Base-by-base conservation (phyloP, 108 stramenopile genomes). In the Epithemia pelagica region DNA sequence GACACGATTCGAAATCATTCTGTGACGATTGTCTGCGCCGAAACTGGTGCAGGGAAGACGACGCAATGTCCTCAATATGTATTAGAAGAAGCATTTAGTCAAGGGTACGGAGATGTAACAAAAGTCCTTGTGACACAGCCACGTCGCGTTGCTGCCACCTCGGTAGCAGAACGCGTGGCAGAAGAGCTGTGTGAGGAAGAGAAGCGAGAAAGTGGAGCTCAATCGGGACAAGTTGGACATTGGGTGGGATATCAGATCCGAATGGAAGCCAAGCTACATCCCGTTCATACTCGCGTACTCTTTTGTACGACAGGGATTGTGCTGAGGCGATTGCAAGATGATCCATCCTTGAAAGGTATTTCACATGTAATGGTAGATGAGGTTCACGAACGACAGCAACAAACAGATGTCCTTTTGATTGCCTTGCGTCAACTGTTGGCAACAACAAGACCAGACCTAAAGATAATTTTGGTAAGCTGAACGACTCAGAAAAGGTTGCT, bases 41-140 rank as follows among this genome's bases (percentile, higher is more conserved):
- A 98, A 72, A 99, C 99, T 26, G 99, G 99, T 29, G 81, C 81
- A 2, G 96, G 96, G 20, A 98, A 96, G 79, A 94, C 63, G 84
- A 89, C n/a, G 94, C 91, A 85, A 58, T 76, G 77, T 55, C 89
- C 92, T 2, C 96, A 96, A 61, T 97, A 71, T 66, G 62, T 97
- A 33, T 61, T 94, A 5, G 95, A 96, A 69, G 70, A 93, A 31
- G 84, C 85, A 28, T 61, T 94, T 3, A 15, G 37, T 46, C 5
- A 10, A 15, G 37, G 15, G 5, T 46, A 46, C 37, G 37, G 37
- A 5, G 15, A 46, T 52, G 82, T 88, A 57, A 84, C 71, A 18
- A 77, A 73, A 32, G 88, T 99, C 30, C 95, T 92, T 22, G 98
- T 97, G 64, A 99, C 98, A 20, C 99, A 99, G 78, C 99, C 99